A percentile compares a stretch with the other conserved stretches of the same genome.
These are phyloP conservation scores for Colletotrichum spinosum DNA, from an alignment of 2,329 filamentous ascomycete genomes.

Conservation along the genomic window DNA sequence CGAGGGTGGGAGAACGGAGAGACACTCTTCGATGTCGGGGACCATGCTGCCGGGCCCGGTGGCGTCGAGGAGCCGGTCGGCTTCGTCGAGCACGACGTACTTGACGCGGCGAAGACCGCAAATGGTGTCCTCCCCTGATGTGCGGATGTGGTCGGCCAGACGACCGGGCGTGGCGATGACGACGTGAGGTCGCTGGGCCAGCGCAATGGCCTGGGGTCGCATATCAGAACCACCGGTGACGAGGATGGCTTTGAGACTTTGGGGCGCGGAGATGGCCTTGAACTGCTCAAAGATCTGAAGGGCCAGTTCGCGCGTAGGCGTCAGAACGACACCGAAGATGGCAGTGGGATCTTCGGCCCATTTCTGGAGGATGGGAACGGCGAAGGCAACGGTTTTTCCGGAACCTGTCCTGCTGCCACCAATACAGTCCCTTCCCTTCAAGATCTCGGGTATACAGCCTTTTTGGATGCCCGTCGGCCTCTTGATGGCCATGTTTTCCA, in stretches of 20 bases:
- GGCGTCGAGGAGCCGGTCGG: conserved; percentile 85
- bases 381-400: conserved; percentile 96
- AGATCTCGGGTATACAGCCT: conserved; percentile 90
- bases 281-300: conserved; percentile 97
- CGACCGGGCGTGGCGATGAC: conserved; percentile 95
- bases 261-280: conserved; percentile 89
- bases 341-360: conserved; percentile 94
- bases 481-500: conserved; percentile 82
- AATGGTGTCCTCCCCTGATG: conserved; percentile 91
- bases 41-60: conserved; percentile 86
- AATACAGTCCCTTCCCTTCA: conserved; percentile 93
- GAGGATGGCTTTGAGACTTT: conserved; percentile 88
- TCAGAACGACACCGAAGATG: conserved; percentile 90
- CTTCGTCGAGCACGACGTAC: conserved; percentile 95
- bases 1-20: conserved; percentile 83
- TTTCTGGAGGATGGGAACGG: conserved; percentile 91
- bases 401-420: conserved; percentile 95
- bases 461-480: conserved; percentile 93
- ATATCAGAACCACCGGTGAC: conserved; percentile 95
- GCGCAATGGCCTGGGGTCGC: conserved; percentile 86
- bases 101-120: conserved; percentile 81
- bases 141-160: conserved; percentile 92
- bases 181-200: conserved; percentile 86
- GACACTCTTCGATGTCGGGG: conserved; percentile 90
- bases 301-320: conserved; percentile 90